A percentile compares a stretch with the other conserved stretches of the same genome.
phyloP scores from a whole-genome alignment of 768 basidiomycete species.

The Tulasnella sp. region DNA sequence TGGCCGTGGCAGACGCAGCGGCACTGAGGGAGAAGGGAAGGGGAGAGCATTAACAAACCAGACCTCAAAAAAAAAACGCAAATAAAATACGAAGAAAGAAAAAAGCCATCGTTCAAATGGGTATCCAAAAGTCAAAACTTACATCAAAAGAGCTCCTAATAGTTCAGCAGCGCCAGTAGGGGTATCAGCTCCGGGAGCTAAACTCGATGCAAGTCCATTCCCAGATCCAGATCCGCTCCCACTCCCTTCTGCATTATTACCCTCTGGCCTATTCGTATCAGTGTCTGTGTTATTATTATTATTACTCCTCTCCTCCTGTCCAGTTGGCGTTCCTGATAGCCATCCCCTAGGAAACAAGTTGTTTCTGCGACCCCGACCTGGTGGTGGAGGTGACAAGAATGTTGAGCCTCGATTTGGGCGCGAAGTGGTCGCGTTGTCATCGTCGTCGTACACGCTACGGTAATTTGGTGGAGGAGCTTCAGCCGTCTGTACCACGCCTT shows the following conservation, averaged over 20 bases:
- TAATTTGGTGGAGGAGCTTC: too few species aligned
- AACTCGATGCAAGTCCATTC: too few species aligned
- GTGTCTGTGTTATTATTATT: too few species aligned
- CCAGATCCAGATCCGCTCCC: too few species aligned
- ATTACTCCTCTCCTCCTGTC: not conserved
- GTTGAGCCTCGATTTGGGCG: constrained; percentile 6
- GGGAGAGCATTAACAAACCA: not conserved
- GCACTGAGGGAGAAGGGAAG: not conserved
- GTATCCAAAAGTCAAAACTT: too few species aligned
- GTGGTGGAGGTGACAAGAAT: not conserved
- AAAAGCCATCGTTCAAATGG: too few species aligned
- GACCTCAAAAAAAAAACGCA: not conserved
- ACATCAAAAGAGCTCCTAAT: constrained; percentile 12
- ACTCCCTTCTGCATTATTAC: too few species aligned
- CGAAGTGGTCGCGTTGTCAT: not conserved
- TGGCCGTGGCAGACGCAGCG: constrained; percentile 12
- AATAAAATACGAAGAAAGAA: too few species aligned
- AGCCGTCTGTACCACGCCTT: constrained; percentile 12
- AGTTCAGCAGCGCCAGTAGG: constrained; percentile 11
- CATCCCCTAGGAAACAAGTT: not conserved
- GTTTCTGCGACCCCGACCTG: not conserved
- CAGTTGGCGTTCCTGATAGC: not conserved
- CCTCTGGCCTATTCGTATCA: too few species aligned
- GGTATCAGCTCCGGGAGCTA: constrained; percentile 8
- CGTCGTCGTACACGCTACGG: not conserved